Evolutionary conservation across 352 stramenopile genomes (phyloP), one percentile per base, ranked within the genome.

Genomic region (Blastocystis sp.): DNA sequence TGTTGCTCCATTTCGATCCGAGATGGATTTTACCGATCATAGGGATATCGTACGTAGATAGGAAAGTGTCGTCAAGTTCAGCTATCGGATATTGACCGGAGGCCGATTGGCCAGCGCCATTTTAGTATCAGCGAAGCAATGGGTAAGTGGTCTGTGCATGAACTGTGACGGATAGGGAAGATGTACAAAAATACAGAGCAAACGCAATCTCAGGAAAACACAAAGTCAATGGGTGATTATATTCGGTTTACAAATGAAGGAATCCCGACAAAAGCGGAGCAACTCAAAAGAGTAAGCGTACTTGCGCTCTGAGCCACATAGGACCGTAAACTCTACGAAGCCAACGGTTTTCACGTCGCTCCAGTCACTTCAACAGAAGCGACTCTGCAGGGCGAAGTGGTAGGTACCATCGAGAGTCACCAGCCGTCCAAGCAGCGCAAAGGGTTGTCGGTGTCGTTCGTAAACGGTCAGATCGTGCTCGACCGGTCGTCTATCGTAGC

Each of bases 381-480:
- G 18, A 66, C 73, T 54, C 7, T 53, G 8, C 73, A 84, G 29
- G 73, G 73, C 11, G 73, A 84, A 64, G 73, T 84, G 7, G 45
- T 84, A 11, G 73, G 73, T 20, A 84, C 43, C 37, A 41, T 84
- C 5, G 73, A 84, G 29, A 37, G 26, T 18, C 18, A 43, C 3
- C 50, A n/a, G 13, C 23, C 26, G 0, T 26, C 26, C 43, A 23
- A 26, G 23, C 39, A 53, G 9, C 47, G 39, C 20, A 76, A 88
- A 29, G 77, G 77, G 18, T 15, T 88, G 4, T 59, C 68, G 2
- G 77, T 88, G 29, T 61, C 62, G 18, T 79, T 88, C n/a, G 29
- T 77, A n/a, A 88, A 88, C 55, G 77, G 77, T 2, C 77, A 88
- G 26, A 88, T 88, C 29, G 77, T 88, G 11, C 47, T 88, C 20